These are phyloP conservation scores for Butyriboletus loyo DNA, from an alignment of 768 basidiomycete genomes.

Conservation along the genomic window DNA sequence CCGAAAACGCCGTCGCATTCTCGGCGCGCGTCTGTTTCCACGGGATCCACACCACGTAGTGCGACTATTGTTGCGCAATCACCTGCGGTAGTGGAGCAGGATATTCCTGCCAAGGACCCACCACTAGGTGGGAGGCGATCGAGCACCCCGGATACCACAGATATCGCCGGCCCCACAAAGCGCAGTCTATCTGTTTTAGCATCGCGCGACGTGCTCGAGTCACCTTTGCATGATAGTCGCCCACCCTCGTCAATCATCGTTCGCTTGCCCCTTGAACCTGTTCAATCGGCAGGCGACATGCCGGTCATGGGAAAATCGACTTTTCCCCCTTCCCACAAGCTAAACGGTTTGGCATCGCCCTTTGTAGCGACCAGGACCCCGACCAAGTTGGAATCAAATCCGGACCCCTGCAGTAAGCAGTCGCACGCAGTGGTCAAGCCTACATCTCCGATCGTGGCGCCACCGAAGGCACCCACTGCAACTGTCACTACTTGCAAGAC, in stretches of 20 bases:
- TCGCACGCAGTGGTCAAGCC: not conserved
- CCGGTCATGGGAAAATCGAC: not conserved
- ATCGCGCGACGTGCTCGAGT: conserved; percentile 13
- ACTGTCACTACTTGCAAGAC: not conserved
- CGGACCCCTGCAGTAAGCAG: not conserved
- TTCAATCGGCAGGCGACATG: not conserved
- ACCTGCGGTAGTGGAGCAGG: conserved; percentile 3
- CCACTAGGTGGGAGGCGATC: not conserved
- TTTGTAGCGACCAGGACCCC: conserved; percentile 7
- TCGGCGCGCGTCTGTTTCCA: conserved; percentile 16
- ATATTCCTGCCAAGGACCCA: conserved; percentile 1
- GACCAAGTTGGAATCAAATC: not conserved
- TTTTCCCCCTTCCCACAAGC: not conserved
- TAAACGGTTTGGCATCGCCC: conserved; percentile 14
- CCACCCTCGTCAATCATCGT: conserved; percentile 24
- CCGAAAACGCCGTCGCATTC: conserved; percentile 21
- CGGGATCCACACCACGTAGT: conserved; percentile 17
- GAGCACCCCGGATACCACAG: not conserved
- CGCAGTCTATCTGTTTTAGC: conserved; percentile 4
- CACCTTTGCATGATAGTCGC: conserved; percentile 7
- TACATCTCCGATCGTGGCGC: not conserved
- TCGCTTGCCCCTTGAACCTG: conserved; percentile 15
- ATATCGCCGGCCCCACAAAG: not conserved
- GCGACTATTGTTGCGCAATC: conserved; percentile 9
- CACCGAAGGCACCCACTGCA: not conserved